Base-by-base conservation (phyloP, 2,329 filamentous ascomycete species). In the Botrytis paeoniae region DNA sequence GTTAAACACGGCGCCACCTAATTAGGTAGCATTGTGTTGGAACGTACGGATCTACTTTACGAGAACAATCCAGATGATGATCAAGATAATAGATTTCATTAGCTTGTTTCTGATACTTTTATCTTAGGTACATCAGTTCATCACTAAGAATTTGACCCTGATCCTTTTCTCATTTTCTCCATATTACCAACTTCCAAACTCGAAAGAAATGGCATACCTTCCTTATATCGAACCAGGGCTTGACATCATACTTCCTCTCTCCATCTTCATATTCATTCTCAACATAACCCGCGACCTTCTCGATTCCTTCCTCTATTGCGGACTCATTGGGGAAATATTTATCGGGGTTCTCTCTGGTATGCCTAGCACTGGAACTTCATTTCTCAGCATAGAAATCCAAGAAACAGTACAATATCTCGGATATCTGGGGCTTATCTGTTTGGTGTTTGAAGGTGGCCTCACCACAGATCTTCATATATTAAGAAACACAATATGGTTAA, bases 391-490 rank as follows among this genome's bases (percentile, higher is more conserved):
- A 29, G 37, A 62, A 29, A 69, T 12, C 1, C 70, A 72, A 60
- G 70, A 68, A 39, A 72, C 70, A 10, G 32, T 72, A 25, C 70
- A 72, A 60, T 72, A 45, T 20, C 62, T 72, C 6, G 70, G 70
- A 25, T 72, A 72, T 32, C 41, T 72, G 3, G 70, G 70, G 22
- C 70, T 72, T 29, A 51, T 72, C 7, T 66, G 70, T n/a, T 54
- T 72, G 14, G 70, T 72, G 14, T 72, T 72, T n/a, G 70, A 72
- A 39, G 70, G 70, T 8, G 70, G 70, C 14, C 70, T 72, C 5
- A 72, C 41, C 29, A 72, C 70, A 6, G 62, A 68, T 43, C 39
- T 72, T 59, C 32, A 41, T 32, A 35, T 72, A 25, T 16, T 69
- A 32, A 43, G 62, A 22, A 59, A 69, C 6, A 72, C 62, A 10